phyloP scores from a whole-genome alignment of 495 filamentous ascomycete genomes.

The Talaromyces liani region DNA sequence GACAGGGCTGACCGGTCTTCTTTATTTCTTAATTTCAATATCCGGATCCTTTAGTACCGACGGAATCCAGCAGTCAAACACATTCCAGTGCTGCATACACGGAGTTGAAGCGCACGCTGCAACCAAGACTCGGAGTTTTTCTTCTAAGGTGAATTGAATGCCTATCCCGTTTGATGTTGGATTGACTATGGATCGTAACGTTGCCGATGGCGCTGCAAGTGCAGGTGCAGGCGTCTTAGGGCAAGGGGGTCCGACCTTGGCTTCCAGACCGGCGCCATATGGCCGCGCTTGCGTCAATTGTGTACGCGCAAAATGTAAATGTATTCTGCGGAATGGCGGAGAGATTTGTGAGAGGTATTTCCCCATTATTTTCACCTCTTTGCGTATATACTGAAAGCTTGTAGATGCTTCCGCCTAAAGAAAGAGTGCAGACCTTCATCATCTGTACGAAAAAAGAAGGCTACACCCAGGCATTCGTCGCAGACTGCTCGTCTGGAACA shows the following conservation, averaged over 20 bases:
- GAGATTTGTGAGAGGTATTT: constrained; percentile 34
- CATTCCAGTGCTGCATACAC: background rate
- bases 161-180: background rate
- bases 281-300: constrained; percentile 45
- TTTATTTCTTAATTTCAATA: background rate
- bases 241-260: background rate
- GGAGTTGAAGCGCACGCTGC: background rate
- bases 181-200: background rate
- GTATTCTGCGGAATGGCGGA: constrained; percentile 28
- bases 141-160: background rate
- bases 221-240: background rate
- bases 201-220: background rate
- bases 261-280: constrained; percentile 26
- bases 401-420: constrained; percentile 33
- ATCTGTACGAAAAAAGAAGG: constrained; percentile 17
- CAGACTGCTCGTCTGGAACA: constrained; percentile 30
- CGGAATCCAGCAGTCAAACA: background rate
- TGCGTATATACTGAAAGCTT: background rate
- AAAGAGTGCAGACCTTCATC: constrained; percentile 25
- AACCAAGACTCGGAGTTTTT: background rate
- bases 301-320: constrained; percentile 44
- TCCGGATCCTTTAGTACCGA: background rate
- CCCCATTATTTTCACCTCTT: background rate
- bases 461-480: constrained; percentile 4
- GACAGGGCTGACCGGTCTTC: background rate